Evolutionary conservation across 352 stramenopile genomes (phyloP), one percentile per base, ranked within the genome.

Genomic region (Thraustochytrium striatum): DNA sequence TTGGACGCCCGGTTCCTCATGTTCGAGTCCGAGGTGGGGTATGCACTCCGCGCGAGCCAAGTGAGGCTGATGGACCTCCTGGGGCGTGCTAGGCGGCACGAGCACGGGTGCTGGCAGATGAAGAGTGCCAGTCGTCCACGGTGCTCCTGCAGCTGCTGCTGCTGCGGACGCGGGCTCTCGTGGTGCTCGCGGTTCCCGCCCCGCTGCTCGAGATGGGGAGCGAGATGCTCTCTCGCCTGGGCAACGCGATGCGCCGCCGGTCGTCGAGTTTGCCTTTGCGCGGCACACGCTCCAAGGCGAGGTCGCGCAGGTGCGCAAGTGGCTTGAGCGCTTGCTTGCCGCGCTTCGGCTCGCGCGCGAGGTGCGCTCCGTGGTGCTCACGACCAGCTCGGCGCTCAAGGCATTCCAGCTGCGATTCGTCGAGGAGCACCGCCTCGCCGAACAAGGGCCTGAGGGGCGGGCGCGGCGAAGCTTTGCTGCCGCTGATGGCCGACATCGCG

Each of bases 321-420:
- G 11, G n/a, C n/a, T n/a, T n/a, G n/a, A n/a, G n/a, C n/a, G n/a
- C n/a, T n/a, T 78, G 3, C n/a, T n/a, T 21, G 38, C 68, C 11
- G 7, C 25, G 16, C 57, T 78, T 13, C 0, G 43, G 68, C n/a
- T 43, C n/a, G 68, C 38, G 68, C 35, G 57, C 3, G n/a, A 33
- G 7, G 50, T 43, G 0, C 21, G 28, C 2, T n/a, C 32, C 38
- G 68, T 78, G 57, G 2, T 78, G 0, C 32, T 78, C 7, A 65
- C 68, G 1, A 78, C 68, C 5, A 13, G n/a, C 11, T 28, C n/a
- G 3, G 28, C 41, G 9, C 35, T 78, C 57, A 78, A 78, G 57
- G 57, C 50, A 25, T 36, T 78, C 11, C 43, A 50, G 32, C 57
- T 78, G 28, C 68, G 69, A 35, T 25, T 62, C 7, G 57, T 78